Evolutionary conservation across 1,284 basidiomycete species (phyloP), one percentile per base, ranked within the genome.

Genomic region (Neolentinus lepideus): DNA sequence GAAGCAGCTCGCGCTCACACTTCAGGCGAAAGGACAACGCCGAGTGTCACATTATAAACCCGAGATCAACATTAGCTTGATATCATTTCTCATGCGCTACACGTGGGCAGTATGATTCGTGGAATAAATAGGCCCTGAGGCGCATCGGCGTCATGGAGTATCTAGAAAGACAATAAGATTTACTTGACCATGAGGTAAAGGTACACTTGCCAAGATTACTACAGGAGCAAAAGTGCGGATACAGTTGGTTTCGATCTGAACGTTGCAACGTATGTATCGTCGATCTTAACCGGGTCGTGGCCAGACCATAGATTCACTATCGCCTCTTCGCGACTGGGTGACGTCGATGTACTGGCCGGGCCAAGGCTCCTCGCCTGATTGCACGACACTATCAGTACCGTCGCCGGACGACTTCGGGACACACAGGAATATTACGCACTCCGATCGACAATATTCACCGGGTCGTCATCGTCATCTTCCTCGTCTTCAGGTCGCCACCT

Each of bases 291-390:
- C 73, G 1, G 84, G 84, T 55, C 84, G 72, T 12, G 86, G 86
- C 87, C 86, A 89, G 54, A 76, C 78, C 52, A 84, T 76, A 47
- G 69, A 69, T 61, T 82, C 79, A 43, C 78, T 29, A 16, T 50
- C 47, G 4, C 47, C 47, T 29, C 24, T 50, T 60, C 78, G 71
- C 62, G 75, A 66, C 31, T 77, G 76, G 9, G 79, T 88, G 21
- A 88, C 72, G 63, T 88, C 85, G 58, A 87, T 79, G 65, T 87
- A 89, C 64, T 84, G 80, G 2, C 80, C 82, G 0, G 84, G 85
- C 75, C 81, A 85, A n/a, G 70, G 72, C 47, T 82, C 82, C 56
- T 86, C 83, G 63, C 75, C 86, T 88, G 57, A 43, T 21, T 25
- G 31, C 8, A 47, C 16, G 27, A 22, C 52, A n/a, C 21, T n/a